Evolutionary conservation across 1,284 basidiomycete species (phyloP).

Genomic region (Afroboletus lepidellus): DNA sequence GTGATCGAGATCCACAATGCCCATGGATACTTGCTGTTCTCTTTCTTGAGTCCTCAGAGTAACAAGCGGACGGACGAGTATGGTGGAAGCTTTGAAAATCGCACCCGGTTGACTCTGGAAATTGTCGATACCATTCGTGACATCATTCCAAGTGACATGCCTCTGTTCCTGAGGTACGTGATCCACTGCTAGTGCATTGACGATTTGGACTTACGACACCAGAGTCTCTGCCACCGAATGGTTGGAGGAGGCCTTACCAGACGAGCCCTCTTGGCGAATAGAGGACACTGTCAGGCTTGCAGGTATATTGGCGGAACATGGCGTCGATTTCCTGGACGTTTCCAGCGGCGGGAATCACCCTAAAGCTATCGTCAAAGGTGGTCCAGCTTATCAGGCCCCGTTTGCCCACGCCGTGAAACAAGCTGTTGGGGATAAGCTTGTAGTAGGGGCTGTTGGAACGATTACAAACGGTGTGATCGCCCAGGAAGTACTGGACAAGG

Average conservation of each 20-base stretch:
- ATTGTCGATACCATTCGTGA: conserved; percentile 52
- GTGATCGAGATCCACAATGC: conserved; percentile 69
- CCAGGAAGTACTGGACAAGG: conserved; percentile 57
- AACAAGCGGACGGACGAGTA: conserved; percentile 75
- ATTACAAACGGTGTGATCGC: conserved; percentile 60
- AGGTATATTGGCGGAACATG: conserved; percentile 50
- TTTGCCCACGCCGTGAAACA: conserved; percentile 59
- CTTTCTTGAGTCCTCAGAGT: conserved; percentile 57
- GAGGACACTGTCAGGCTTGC: conserved; percentile 60
- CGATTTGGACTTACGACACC: conserved; percentile 21
- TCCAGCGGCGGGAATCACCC: conserved; percentile 59
- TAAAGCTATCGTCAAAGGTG: conserved; percentile 45
- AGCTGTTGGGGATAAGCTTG: conserved; percentile 47
- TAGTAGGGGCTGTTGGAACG: conserved; percentile 62
- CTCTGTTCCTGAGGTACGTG: conserved; percentile 66
- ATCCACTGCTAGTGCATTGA: conserved; percentile 21
- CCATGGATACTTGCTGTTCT: conserved; percentile 61
- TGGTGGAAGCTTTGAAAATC: conserved; percentile 73
- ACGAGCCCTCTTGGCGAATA: conserved; percentile 54
- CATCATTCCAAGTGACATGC: conserved; percentile 56
- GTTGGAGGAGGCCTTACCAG: conserved; percentile 50
- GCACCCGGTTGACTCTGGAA: conserved; percentile 59
- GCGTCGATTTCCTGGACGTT: conserved; percentile 67
- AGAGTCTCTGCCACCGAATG: conserved; percentile 61
- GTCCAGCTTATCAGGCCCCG: conserved; percentile 52